Percentiles rank a stretch among this genome's conserved stretches.
Evolutionary conservation across 2,329 filamentous ascomycete genomes (phyloP).

Genomic region (Emydomyces testavorans): DNA sequence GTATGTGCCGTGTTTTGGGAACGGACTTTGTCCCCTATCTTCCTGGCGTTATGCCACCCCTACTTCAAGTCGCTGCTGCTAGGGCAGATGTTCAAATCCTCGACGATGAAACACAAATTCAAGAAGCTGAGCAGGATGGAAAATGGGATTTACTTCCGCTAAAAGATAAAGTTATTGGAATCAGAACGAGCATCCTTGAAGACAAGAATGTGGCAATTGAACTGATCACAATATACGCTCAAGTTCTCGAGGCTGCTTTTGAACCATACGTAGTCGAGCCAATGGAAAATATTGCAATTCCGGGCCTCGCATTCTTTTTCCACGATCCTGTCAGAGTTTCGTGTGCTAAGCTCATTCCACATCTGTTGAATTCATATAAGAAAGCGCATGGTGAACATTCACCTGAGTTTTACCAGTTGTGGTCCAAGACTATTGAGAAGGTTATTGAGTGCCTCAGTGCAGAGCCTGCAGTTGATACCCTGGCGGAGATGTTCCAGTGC

Average conservation of each 20-base stretch:
- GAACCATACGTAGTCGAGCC: slow-evolving; percentile 84
- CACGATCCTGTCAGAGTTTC: slow-evolving; percentile 94
- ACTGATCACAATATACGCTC: slow-evolving; percentile 90
- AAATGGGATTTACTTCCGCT: slow-evolving; percentile 96
- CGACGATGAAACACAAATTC: slow-evolving; percentile 88
- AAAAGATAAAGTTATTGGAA: slow-evolving; percentile 96
- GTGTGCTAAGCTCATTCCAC: slow-evolving; percentile 86
- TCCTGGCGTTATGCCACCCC: slow-evolving; percentile 82
- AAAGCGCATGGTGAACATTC: slow-evolving; percentile 76
- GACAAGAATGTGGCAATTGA: slow-evolving; percentile 99
- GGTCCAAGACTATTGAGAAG: slow-evolving; percentile 77
- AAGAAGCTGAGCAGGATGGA: slow-evolving; percentile 84
- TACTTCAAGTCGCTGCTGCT: slow-evolving; percentile 79
- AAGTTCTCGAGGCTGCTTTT: slow-evolving; percentile 86
- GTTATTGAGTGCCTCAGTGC: slow-evolving; percentile 85
- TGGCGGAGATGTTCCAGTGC: slow-evolving; percentile 98
- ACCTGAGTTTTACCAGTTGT: slow-evolving; percentile 66
- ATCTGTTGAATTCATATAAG: slow-evolving; percentile 87
- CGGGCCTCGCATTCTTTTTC: slow-evolving; percentile 95
- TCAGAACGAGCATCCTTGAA: slow-evolving; percentile 90
- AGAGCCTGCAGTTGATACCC: slow-evolving; percentile 87
- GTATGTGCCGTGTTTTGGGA: slow-evolving; percentile 92
- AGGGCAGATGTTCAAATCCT: slow-evolving; percentile 96
- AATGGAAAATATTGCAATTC: slow-evolving; percentile 92
- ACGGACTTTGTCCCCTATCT: slow-evolving; percentile 87